These are phyloP conservation scores for Theobroma cacao DNA, from an alignment of 345 rosid species.

Conservation along the genomic window DNA sequence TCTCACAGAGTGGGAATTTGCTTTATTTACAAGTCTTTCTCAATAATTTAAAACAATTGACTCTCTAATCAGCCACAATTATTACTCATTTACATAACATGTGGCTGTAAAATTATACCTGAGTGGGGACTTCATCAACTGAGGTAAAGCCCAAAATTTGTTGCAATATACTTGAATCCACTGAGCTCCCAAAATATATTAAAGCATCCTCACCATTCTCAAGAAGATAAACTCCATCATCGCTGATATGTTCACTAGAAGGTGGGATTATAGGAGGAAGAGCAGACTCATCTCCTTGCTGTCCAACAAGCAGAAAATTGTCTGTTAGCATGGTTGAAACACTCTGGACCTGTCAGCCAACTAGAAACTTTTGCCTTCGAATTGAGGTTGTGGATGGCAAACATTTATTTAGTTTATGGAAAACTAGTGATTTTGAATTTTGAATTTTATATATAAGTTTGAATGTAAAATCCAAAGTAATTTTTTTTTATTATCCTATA, in stretches of 20 bases:
- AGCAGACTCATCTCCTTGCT: slow-evolving; percentile 59
- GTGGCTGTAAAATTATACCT: no score
- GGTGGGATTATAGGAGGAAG: slow-evolving; percentile 74
- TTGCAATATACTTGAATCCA: slow-evolving; percentile 54
- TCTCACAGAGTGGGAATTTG: no score
- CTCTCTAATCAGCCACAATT: no score
- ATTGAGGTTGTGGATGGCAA: slow-evolving; percentile 77
- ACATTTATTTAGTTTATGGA: no score
- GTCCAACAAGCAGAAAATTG: slow-evolving; percentile 18
- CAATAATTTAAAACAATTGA: not conserved
- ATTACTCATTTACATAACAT: no score
- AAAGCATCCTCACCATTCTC: slow-evolving; percentile 92
- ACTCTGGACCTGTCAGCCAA: not conserved
- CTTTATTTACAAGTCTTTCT: no score
- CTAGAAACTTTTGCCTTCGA: slow-evolving; percentile 38
- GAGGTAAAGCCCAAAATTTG: slow-evolving; percentile 63
- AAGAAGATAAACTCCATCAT: slow-evolving; percentile 86
- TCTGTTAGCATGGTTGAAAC: slow-evolving; percentile 11
- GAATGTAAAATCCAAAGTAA: no score
- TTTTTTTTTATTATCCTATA: no score
- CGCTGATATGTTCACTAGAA: slow-evolving; percentile 71
- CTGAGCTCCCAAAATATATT: slow-evolving; percentile 78
- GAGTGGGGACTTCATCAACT: slow-evolving; percentile 60
- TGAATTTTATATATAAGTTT: no score
- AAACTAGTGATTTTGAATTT: no score